Base-by-base conservation (phyloP, 2,329 filamentous ascomycete genomes). In the Calonectria pteridis region DNA sequence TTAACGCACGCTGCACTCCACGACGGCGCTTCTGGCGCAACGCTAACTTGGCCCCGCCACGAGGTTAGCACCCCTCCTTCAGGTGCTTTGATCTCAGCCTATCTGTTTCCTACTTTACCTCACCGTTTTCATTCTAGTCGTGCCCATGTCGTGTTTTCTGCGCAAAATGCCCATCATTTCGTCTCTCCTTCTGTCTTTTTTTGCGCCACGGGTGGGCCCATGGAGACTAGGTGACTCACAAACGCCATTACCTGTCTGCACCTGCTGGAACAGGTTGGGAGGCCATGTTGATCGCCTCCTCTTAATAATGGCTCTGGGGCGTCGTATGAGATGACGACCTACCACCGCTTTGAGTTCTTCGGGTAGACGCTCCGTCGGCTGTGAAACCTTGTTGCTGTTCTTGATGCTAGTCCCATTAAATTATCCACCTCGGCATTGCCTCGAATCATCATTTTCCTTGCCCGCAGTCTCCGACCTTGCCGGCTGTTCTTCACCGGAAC, bases 381-480 rank as follows among this genome's bases (percentile, higher is more conserved):
- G 70, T 79, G 77, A 79, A 79, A 78, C 77, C 75, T 78, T 74
- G 71, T 69, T 72, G 69, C 59, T 69, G 71, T 72, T 68, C 67
- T 69, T 63, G 63, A 37, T 51, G 46, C 43, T 70, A 55, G 67
- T 33, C 58, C 71, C 75, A 66, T 71, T 71, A 77, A 68, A 64
- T 63, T 76, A 33, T 73, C 78, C 77, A 73, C 73, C 77, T 77
- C 77, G 77, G 77, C 76, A 53, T 76, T 78, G 72, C 76, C 69
- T 76, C 73, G 69, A 68, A 73, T 69, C 75, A 70, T 53, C 65
- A 31, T 62, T 71, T 59, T 72, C 67, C 68, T 79, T 64, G 75
- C n/a, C 59, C 13, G 46, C 55, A 20, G 23, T 28, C 50, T 49
- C 73, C 71, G 71, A 59, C 69, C 71, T 74, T 75, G 68, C 75